A percentile compares a stretch with the other conserved stretches of the same genome.
Evolutionary conservation across 106 monocot genomes (phyloP).

Genomic region (Dioscorea dumetorum): DNA sequence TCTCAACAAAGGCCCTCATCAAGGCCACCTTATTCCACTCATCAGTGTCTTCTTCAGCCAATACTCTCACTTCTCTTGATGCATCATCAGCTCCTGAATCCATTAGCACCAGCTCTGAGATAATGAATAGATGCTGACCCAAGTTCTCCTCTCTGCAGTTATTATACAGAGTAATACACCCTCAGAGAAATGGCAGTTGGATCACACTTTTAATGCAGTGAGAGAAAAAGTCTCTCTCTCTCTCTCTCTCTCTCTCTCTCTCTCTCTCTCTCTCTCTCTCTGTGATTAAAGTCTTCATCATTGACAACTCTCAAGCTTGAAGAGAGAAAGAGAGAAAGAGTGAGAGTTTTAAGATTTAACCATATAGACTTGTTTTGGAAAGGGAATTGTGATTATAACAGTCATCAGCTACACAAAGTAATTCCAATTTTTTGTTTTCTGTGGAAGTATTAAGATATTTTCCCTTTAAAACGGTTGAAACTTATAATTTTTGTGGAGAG

Average conservation of each 20-base stretch:
- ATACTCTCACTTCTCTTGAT: neutral
- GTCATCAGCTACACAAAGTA: too few relatives aligned
- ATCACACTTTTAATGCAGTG: conserved; percentile 2
- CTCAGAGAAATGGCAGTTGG: neutral
- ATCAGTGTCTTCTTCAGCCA: conserved; percentile 7
- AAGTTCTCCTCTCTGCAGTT: neutral
- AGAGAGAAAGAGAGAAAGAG: too few relatives aligned
- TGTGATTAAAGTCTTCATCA: neutral
- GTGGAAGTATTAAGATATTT: too few relatives aligned
- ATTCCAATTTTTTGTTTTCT: too few relatives aligned
- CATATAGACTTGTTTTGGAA: too few relatives aligned
- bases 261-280: neutral
- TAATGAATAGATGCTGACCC: neutral
- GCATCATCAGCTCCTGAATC: neutral
- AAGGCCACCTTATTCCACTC: conserved; percentile 28
- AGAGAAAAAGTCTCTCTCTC: neutral
- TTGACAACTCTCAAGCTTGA: too few relatives aligned
- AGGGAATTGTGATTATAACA: too few relatives aligned
- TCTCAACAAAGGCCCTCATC: conserved; percentile 26
- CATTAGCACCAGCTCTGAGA: neutral
- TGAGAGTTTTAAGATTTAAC: too few relatives aligned
- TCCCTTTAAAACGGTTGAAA: too few relatives aligned
- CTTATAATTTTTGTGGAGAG: too few relatives aligned
- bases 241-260: neutral
- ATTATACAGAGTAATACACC: neutral